Percentiles rank a stretch among this genome's conserved stretches.
These are phyloP conservation scores for Nothomitra cinnamomea DNA, from an alignment of 2,329 filamentous ascomycete species.

Conservation along the genomic window DNA sequence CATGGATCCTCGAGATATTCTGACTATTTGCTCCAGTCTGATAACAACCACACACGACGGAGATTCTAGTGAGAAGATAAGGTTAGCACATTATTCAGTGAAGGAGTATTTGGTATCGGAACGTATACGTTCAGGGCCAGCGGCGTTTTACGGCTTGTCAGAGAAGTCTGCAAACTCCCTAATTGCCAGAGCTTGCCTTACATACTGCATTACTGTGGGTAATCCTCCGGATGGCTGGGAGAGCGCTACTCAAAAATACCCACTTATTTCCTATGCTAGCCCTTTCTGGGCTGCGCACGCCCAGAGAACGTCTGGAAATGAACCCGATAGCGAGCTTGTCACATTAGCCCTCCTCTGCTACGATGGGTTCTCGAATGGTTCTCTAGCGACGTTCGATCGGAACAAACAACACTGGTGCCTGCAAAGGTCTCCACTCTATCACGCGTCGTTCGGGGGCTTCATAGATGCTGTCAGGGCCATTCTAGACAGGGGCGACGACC, in stretches of 20 bases:
- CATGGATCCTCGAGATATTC: slow-evolving; percentile 18
- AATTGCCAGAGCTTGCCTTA: slow-evolving; percentile 5
- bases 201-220: too few species aligned
- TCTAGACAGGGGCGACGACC: not conserved
- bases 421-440: slow-evolving; percentile 12
- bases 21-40: slow-evolving; percentile 19
- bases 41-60: slow-evolving; percentile 8
- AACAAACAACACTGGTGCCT: not conserved
- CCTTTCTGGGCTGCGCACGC: slow-evolving; percentile 16
- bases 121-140: slow-evolving; percentile 1
- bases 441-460: slow-evolving; percentile 12
- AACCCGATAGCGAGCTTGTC: not conserved
- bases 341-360: not conserved
- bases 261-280: slow-evolving; percentile 16
- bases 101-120: slow-evolving; percentile 12
- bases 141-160: not conserved
- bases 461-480: not conserved
- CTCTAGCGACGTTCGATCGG: slow-evolving; percentile 1
- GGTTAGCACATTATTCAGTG: slow-evolving; percentile 12
- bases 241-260: not conserved
- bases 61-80: not conserved
- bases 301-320: not conserved
- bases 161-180: not conserved
- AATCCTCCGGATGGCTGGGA: too few species aligned
- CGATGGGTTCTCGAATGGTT: not conserved